Evolutionary conservation across 805 yeast species (phyloP), one percentile per base, ranked within the genome.

Genomic region (Pichia eremophila): DNA sequence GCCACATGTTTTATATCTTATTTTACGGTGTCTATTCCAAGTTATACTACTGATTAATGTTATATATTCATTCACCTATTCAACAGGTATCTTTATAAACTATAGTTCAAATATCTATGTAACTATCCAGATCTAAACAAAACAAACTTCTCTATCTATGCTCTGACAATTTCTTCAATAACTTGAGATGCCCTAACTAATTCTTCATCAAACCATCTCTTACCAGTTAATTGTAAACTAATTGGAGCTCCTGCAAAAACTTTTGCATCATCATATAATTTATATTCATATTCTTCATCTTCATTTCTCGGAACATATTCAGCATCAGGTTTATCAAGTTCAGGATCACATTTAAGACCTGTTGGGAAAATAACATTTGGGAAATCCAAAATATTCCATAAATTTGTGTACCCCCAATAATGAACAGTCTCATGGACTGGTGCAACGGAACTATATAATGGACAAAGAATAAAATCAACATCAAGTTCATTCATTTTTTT

Each of bases 391-490:
- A 82, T 57, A 62, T 83, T 83, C 78, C 79, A 82, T 51, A 81
- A 68, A 2, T 83, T 68, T 15, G 87, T 79, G 68, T 83, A 83
- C 1, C 85, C 80, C 86, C 88, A 83, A 64, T 81, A 80, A 57
- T 74, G 74, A 11, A 78, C 67, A 22, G 72, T 71, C 44, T 74
- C 78, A 6, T 81, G 80, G 46, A 71, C 69, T 40, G 87, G 83
- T 18, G 90, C 86, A 40, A 80, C 84, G 47, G 78, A 78, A 46
- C 72, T 74, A 61, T 80, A 79, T 8, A 78, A 70, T 45, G 90
- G 89, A 41, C 78, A 70, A 41, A 84, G 60, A 49, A 84, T 70
- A 54, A 74, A 77, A 55, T 83, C 89, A 35, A 82, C 67, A 22
- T 70, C 72, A 57, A 75, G 69, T 11, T 68, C 68, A 43, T 69